phyloP scores from a whole-genome alignment of 768 basidiomycete genomes.

The Mycena leptocephala region DNA sequence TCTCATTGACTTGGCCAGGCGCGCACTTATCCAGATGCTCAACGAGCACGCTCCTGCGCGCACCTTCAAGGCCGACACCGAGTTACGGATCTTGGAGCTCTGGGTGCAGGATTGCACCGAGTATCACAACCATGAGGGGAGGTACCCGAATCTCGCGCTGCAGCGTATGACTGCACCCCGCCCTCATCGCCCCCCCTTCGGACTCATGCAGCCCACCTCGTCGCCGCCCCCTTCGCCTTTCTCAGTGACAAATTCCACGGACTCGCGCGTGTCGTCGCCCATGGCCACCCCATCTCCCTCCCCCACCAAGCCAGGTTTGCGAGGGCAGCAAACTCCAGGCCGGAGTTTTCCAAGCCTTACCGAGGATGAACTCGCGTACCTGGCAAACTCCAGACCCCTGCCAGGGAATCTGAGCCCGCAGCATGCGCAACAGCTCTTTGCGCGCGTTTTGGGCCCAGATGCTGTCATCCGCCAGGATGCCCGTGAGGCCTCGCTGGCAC shows the following conservation, averaged over 20 bases:
- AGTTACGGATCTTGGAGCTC: too few relatives aligned
- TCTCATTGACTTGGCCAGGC: too few relatives aligned
- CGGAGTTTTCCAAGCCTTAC: neutral
- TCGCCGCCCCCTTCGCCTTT: neutral
- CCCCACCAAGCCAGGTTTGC: too few relatives aligned
- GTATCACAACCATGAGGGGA: neutral
- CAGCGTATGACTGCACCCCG: neutral
- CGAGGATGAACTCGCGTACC: neutral
- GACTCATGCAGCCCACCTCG: neutral
- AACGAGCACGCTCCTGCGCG: neutral
- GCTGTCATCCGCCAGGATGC: neutral
- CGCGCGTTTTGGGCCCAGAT: neutral
- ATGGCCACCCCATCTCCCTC: neutral
- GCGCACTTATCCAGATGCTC: too few relatives aligned
- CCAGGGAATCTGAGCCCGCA: neutral
- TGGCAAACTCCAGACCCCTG: neutral
- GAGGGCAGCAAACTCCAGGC: too few relatives aligned
- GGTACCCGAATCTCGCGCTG: neutral
- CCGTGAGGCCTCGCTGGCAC: too few relatives aligned
- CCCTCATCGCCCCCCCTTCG: neutral
- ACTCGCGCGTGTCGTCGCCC: neutral
- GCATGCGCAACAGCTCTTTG: neutral
- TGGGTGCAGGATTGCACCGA: neutral
- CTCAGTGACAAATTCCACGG: too few relatives aligned
- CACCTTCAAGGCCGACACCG: neutral